Percentiles rank a stretch among this genome's conserved stretches.
These are phyloP conservation scores for Perilla frutescens DNA, from an alignment of 257 asterid genomes.

Conservation along the genomic window DNA sequence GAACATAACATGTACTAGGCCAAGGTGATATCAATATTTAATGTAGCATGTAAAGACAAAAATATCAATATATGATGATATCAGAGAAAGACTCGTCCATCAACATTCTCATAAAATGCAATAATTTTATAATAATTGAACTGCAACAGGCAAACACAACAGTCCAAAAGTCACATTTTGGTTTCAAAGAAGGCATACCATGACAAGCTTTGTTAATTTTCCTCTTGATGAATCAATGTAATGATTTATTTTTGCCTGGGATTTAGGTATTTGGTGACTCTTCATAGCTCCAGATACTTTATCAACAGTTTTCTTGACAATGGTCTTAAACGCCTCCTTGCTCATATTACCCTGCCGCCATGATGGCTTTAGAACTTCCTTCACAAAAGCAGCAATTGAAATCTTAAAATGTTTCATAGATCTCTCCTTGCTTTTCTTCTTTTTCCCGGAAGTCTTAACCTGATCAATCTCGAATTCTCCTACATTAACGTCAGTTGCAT, in stretches of 20 bases:
- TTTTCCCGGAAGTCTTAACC: constrained; percentile 63
- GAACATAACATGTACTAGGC: constrained; percentile 16
- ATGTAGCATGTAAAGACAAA: neutral
- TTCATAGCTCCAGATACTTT: constrained; percentile 97
- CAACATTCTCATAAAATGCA: constrained; percentile 12
- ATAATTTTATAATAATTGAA: neutral
- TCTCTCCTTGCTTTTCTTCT: constrained; percentile 68
- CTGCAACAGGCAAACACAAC: constrained; percentile 21
- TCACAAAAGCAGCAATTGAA: constrained; percentile 88
- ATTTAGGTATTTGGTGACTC: constrained; percentile 80
- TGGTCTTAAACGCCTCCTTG: constrained; percentile 98
- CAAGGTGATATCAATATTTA: constrained; percentile 23
- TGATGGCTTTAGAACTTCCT: constrained; percentile 93
- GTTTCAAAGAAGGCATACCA: constrained; percentile 63
- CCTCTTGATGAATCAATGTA: constrained; percentile 88
- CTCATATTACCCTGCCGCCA: constrained; percentile 99
- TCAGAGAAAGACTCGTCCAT: constrained; percentile 4
- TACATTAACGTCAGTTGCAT: constrained; percentile 49
- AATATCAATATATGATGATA: constrained; percentile 11
- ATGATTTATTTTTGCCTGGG: constrained; percentile 80
- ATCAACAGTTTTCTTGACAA: constrained; percentile 98
- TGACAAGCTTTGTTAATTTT: constrained; percentile 91
- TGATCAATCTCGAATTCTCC: constrained; percentile 85
- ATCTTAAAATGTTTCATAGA: constrained; percentile 70
- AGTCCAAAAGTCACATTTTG: constrained; percentile 12